These are phyloP conservation scores for Fragaria vesca DNA, from an alignment of 306 rosid genomes.

Conservation along the genomic window DNA sequence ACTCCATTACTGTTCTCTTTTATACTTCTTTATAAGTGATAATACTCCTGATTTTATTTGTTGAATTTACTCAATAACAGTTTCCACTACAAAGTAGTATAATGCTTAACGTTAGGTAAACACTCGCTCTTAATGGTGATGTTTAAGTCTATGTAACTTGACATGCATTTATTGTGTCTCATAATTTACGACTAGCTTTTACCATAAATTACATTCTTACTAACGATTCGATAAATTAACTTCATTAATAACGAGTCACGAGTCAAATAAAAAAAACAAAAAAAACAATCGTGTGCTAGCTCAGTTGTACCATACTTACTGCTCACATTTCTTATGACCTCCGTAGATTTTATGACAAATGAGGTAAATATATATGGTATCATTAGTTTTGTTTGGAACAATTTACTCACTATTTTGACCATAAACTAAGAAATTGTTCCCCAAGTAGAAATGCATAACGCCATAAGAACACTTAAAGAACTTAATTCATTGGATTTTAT, in stretches of 20 bases:
- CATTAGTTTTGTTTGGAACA: background rate
- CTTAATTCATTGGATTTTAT: constrained; percentile 29
- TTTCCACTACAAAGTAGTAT: background rate
- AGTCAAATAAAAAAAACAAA: background rate
- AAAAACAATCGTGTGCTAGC: background rate
- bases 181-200: background rate
- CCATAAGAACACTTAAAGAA: constrained; percentile 9
- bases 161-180: constrained; percentile 6
- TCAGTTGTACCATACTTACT: background rate
- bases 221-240: constrained; percentile 12
- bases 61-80: constrained; percentile 4
- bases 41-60: background rate
- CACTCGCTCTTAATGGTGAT: background rate
- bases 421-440: background rate
- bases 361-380: background rate
- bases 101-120: constrained; percentile 18
- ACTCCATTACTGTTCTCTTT: background rate
- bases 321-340: background rate
- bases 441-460: constrained; percentile 29
- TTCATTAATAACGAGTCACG: background rate
- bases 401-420: constrained; percentile 32
- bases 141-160: background rate
- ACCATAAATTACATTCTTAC: constrained; percentile 14
- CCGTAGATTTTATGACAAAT: background rate
- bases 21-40: background rate